Evolutionary conservation across 805 yeast genomes (phyloP).

Genomic region (Zygotorulaspora chibaensis): DNA sequence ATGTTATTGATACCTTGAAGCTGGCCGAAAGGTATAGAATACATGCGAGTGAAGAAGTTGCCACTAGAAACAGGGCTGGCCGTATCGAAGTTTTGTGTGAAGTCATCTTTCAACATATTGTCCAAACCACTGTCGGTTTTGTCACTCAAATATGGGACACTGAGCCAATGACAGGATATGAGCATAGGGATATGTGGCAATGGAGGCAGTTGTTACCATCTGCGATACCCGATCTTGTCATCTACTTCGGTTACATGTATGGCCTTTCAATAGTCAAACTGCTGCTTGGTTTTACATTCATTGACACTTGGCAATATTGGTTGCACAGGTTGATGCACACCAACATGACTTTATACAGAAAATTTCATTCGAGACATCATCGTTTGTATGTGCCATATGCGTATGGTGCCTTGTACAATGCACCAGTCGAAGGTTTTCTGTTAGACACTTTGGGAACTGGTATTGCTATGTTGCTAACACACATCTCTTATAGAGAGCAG

Average conservation of each 20-base stretch:
- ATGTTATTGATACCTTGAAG: slow-evolving; percentile 65
- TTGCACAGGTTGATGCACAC: slow-evolving; percentile 86
- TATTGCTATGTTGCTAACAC: slow-evolving; percentile 59
- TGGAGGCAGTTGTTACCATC: slow-evolving; percentile 35
- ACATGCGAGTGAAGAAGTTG: slow-evolving; percentile 86
- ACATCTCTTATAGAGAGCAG: slow-evolving; percentile 72
- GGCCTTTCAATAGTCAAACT: slow-evolving; percentile 60
- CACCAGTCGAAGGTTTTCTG: slow-evolving; percentile 88
- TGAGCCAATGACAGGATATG: slow-evolving; percentile 48
- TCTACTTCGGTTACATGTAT: slow-evolving; percentile 55
- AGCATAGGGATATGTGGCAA: slow-evolving; percentile 44
- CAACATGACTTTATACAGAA: slow-evolving; percentile 67
- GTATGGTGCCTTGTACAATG: slow-evolving; percentile 91
- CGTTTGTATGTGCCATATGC: slow-evolving; percentile 94
- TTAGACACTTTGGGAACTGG: slow-evolving; percentile 94
- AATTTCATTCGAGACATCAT: slow-evolving; percentile 93
- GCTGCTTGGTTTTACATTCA: slow-evolving; percentile 58
- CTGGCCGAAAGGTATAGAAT: slow-evolving; percentile 81
- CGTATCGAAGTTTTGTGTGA: slow-evolving; percentile 68
- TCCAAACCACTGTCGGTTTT: slow-evolving; percentile 73
- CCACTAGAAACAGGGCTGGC: slow-evolving; percentile 69
- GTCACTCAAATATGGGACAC: slow-evolving; percentile 54
- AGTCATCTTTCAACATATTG: slow-evolving; percentile 77
- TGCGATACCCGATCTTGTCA: slow-evolving; percentile 43
- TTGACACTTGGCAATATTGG: slow-evolving; percentile 95